Percentiles rank a stretch among this genome's conserved stretches.
These are phyloP conservation scores for Physaria fendleri DNA, from an alignment of 345 rosid genomes.

Conservation along the genomic window DNA sequence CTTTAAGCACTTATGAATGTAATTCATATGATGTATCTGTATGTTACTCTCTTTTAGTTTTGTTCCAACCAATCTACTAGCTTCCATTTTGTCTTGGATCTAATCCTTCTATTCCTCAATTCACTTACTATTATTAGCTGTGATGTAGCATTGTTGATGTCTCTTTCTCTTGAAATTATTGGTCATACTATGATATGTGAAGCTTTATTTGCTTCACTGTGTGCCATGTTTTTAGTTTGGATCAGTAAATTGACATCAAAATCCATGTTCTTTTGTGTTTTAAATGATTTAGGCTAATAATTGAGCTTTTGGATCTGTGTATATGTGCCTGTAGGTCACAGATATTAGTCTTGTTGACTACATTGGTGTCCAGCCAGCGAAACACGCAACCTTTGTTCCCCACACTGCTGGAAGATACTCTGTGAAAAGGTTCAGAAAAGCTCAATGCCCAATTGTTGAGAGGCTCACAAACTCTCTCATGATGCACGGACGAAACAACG, in stretches of 20 bases:
- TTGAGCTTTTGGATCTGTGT: not conserved
- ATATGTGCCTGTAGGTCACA: slow-evolving; percentile 39
- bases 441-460: slow-evolving; percentile 93
- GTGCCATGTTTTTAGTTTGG: too few species aligned
- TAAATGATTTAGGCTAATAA: not conserved
- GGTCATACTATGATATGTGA: not conserved
- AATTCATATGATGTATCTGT: not conserved
- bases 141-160: not conserved
- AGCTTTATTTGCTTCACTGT: not conserved
- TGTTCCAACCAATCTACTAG: not conserved
- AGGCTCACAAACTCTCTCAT: slow-evolving; percentile 89
- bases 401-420: slow-evolving; percentile 97
- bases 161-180: not conserved
- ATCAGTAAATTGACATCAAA: not conserved
- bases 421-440: slow-evolving; percentile 87
- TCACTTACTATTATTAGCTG: not conserved
- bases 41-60: not conserved
- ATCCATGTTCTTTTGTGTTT: not conserved
- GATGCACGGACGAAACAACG: slow-evolving; percentile 96
- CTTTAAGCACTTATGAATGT: not conserved
- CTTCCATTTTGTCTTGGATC: not conserved
- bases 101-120: not conserved
- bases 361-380: slow-evolving; percentile 62
- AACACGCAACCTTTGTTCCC: slow-evolving; percentile 84
- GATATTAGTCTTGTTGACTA: slow-evolving; percentile 71